Evolutionary conservation across 2,329 filamentous ascomycete species (phyloP), one percentile per base, ranked within the genome.

Genomic region (Alternaria ventricosa): DNA sequence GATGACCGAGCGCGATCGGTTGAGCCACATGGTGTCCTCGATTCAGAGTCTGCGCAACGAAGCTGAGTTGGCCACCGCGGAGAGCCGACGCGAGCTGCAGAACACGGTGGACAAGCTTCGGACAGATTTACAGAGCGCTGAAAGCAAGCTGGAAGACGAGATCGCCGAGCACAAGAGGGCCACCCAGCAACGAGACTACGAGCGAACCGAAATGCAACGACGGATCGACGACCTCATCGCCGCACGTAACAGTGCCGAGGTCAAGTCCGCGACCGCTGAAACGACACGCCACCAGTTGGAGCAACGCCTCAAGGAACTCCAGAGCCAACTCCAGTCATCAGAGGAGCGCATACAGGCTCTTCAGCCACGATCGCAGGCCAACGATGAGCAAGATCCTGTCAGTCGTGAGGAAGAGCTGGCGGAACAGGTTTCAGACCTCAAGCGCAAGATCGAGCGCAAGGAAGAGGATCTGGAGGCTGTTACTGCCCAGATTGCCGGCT

Each of bases 21-120:
- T 98, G 5, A 97, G 95, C 80, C 90, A 89, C 60, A 85, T 97
- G 30, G 88, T 97, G 49, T 88, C 91, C 5, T 94, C 92, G 57
- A 88, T 97, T 54, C 95, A 98, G 75, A 94, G 89, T 15, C 85
- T 98, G 33, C 90, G 96, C 68, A 98, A 97, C 72, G 95, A 99
- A 81, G 92, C 94, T 43, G 94, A 97, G 72, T 87, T 96, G 53
- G 85, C 89, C 3, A 94, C 97, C 61, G 88, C 91, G 0, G 96
- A 99, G 79, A 89, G 87, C 22, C 89, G 92, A 68, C 90, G 95
- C 58, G 89, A 94, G 67, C 83, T 97, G 1, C 93, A 97, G 75
- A 82, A 85, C 13, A 92, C 90, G 69, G 88, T 94, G 23, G 94
- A 98, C 69, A 84, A 85, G 12, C 83, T 98, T 9, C 94, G 97